Base-by-base conservation (phyloP, 768 basidiomycete species). In the Leccinum rimulosum region DNA sequence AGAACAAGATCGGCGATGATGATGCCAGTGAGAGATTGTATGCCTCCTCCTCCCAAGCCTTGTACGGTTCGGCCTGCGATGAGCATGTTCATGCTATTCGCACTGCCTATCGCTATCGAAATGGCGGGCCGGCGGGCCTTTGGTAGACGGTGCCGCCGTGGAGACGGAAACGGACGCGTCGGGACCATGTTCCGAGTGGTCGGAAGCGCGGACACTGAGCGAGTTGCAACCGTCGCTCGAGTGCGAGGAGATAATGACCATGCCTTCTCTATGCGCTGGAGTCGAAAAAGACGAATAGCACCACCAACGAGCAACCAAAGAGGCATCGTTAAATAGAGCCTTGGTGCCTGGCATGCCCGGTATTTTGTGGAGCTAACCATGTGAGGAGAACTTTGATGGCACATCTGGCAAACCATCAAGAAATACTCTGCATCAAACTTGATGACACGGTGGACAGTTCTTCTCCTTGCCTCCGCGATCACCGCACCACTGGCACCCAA, bases 1-100 rank as follows among this genome's bases (percentile, higher is more conserved):
- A 79, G 71, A 7, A 80, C 75, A 8, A 80, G 64, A 63, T 80
- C 79, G n/a, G 75, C 72, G 1, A 77, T 60, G 51, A 80, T 66
- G 58, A 80, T 77, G 47, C 77, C 73, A 4, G 74, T 68, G 45
- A 76, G 64, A 7, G 70, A 63, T 6, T 73, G 56, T 38, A 77
- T 73, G 6, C 74, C 74, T 6, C 77, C 77, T 4, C 72, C 71
- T 1, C 75, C 75, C 43, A 76, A 54, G 40, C 75, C 75, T 64
- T 76, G 75, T 28, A 76, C 50, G 6, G 70, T 64, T 27, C 68
- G 61, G 14, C 68, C 68, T 5, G 60, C 66, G 30, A 70, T 63
- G 50, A 70, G 65, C 59, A 66, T 58, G n/a, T 50, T 57, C 58
- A 70, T 64, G 19, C 47, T 66, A 3, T 19, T 60, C 1, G 66